Evolutionary conservation across 192 early-diverging fungal genomes (phyloP).

Genomic region (Phlyctochytrium arcticum): DNA sequence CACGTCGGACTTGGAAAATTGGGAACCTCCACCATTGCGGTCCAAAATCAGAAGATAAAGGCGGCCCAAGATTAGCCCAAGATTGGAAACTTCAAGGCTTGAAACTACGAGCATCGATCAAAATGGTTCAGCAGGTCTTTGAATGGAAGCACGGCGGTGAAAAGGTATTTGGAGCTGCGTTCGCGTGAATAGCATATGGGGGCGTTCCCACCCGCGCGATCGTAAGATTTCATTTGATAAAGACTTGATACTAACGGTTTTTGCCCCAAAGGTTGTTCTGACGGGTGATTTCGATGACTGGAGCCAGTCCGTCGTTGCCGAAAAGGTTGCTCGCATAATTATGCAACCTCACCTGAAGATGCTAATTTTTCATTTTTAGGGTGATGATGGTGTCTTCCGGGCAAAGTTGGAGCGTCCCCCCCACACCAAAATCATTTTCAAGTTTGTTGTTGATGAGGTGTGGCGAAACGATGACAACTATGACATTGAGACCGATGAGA

Average conservation of each 20-base stretch:
- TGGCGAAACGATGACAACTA: conserved; percentile 20
- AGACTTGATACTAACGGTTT: not conserved
- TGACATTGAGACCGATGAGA: conserved; percentile 15
- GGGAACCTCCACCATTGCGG: no score
- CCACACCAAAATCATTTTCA: conserved; percentile 20
- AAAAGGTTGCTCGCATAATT: conserved; percentile 3
- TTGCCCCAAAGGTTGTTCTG: conserved; percentile 40
- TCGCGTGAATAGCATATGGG: not conserved
- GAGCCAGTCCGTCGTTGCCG: conserved; percentile 12
- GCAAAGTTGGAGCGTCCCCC: conserved; percentile 12
- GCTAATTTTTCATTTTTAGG: not conserved
- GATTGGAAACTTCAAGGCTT: no score
- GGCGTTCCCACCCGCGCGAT: not conserved
- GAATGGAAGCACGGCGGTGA: conserved; percentile 26
- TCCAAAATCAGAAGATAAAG: no score
- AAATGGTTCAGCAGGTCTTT: conserved; percentile 19
- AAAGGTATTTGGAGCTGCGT: not conserved
- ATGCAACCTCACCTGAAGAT: not conserved
- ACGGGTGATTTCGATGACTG: conserved; percentile 43
- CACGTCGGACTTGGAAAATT: no score
- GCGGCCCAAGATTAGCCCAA: no score
- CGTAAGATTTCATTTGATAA: not conserved
- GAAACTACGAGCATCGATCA: not conserved
- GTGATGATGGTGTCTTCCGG: conserved; percentile 26
- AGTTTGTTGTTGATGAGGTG: conserved; percentile 24